Evolutionary conservation across 2,329 filamentous ascomycete genomes (phyloP).

Genomic region (Alternaria solani): DNA sequence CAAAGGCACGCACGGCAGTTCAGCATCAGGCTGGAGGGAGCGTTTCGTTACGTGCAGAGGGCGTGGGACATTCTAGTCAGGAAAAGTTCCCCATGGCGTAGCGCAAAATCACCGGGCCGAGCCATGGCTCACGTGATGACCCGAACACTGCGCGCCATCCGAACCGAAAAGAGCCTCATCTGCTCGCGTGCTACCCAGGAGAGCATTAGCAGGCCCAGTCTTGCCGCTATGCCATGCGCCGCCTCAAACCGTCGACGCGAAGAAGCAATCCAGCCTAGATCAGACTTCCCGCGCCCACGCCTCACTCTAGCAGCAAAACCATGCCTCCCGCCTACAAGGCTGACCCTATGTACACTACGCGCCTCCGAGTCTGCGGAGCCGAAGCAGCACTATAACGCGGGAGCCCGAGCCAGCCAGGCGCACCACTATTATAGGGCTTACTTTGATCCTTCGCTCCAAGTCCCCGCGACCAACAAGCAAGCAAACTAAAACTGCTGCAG

Average conservation of each 20-base stretch:
- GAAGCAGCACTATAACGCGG: conserved; percentile 21
- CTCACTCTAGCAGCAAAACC: conserved; percentile 15
- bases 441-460: conserved; percentile 11
- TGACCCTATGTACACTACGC: conserved; percentile 16
- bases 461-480: conserved; percentile 11
- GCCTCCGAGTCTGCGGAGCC: conserved; percentile 27
- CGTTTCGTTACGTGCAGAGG: conserved; percentile 17
- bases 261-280: conserved; percentile 37
- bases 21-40: conserved; percentile 49
- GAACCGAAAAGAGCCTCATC: conserved; percentile 11
- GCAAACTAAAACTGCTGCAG: conserved; percentile 12
- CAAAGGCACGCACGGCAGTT: conserved; percentile 55
- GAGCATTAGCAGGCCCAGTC: conserved; percentile 9
- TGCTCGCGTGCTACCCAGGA: conserved; percentile 12
- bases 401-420: conserved; percentile 18
- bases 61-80: conserved; percentile 14
- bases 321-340: conserved; percentile 19
- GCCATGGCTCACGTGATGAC: conserved; percentile 22
- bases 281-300: conserved; percentile 22
- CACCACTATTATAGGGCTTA: conserved; percentile 16
- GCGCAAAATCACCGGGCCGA: conserved; percentile 20
- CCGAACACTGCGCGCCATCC: conserved; percentile 9
- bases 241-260: conserved; percentile 16
- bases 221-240: conserved; percentile 24
- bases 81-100: conserved; percentile 26